phyloP scores from a whole-genome alignment of 2,329 filamentous ascomycete species.

The Exophiala alcalophila region DNA sequence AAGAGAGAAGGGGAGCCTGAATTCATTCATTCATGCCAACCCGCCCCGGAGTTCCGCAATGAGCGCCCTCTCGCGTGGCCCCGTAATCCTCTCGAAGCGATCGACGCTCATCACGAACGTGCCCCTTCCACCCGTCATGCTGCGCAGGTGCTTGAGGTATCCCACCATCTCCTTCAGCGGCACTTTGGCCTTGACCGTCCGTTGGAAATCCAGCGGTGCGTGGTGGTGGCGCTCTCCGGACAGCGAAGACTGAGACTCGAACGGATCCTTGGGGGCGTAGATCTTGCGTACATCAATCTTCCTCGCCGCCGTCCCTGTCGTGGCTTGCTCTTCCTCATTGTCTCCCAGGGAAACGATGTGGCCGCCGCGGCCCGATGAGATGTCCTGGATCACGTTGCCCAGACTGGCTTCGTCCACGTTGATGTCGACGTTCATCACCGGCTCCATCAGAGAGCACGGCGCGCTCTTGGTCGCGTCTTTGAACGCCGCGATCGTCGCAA shows the following conservation, averaged over 20 bases:
- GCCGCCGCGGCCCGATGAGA: constrained; percentile 69
- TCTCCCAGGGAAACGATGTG: constrained; percentile 69
- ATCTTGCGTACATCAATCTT: constrained; percentile 69
- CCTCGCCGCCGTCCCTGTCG: constrained; percentile 33
- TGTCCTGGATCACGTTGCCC: constrained; percentile 77
- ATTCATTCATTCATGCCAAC: constrained; percentile 2
- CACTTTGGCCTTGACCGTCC: constrained; percentile 76
- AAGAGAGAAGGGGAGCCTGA: too few relatives aligned
- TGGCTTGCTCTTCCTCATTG: constrained; percentile 37
- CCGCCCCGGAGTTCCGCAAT: constrained; percentile 45
- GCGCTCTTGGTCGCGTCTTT: constrained; percentile 56
- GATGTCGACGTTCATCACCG: constrained; percentile 88
- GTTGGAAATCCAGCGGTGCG: constrained; percentile 48
- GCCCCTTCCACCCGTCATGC: constrained; percentile 80
- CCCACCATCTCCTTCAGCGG: constrained; percentile 96
- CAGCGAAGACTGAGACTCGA: constrained; percentile 46
- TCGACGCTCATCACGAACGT: constrained; percentile 74
- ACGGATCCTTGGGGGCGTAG: constrained; percentile 86
- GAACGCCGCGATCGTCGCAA: constrained; percentile 68
- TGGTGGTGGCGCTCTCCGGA: constrained; percentile 29
- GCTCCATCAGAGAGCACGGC: constrained; percentile 74
- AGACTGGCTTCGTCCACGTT: constrained; percentile 78
- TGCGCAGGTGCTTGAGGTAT: constrained; percentile 83
- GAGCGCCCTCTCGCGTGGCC: constrained; percentile 58
- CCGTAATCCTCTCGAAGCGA: constrained; percentile 65